These are phyloP conservation scores for Aureobasidium sp. DNA, from an alignment of 2,329 filamentous ascomycete genomes.

Conservation along the genomic window DNA sequence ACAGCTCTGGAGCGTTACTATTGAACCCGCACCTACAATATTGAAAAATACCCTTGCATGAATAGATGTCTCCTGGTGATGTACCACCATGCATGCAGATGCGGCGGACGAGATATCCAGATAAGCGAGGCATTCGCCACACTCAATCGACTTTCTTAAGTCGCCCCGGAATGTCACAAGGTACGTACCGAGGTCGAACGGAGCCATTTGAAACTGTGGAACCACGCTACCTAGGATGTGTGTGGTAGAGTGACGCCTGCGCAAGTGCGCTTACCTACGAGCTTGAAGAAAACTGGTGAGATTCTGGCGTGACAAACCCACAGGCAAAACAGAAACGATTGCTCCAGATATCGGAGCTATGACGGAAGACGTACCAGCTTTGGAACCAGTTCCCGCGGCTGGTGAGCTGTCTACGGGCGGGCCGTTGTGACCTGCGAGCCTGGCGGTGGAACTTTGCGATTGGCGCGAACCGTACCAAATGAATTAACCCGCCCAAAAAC, in stretches of 20 bases:
- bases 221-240: neutral
- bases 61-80: neutral
- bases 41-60: neutral
- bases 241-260: neutral
- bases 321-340: neutral
- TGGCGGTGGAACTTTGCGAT: neutral
- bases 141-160: constrained; percentile 9
- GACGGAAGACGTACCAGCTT: neutral
- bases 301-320: neutral
- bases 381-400: neutral
- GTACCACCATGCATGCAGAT: neutral
- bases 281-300: neutral
- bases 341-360: neutral
- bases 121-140: constrained; percentile 12
- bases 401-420: constrained; percentile 9
- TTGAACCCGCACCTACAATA: neutral
- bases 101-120: constrained; percentile 1
- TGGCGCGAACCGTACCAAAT: neutral
- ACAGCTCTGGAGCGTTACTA: neutral
- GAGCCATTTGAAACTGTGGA: neutral
- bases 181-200: neutral
- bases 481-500: neutral
- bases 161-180: constrained; percentile 4
- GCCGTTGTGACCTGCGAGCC: neutral
- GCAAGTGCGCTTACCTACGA: neutral